A percentile compares a stretch with the other conserved stretches of the same genome.
Evolutionary conservation across 306 rosid genomes (phyloP).

Genomic region (Sindora glabra): DNA sequence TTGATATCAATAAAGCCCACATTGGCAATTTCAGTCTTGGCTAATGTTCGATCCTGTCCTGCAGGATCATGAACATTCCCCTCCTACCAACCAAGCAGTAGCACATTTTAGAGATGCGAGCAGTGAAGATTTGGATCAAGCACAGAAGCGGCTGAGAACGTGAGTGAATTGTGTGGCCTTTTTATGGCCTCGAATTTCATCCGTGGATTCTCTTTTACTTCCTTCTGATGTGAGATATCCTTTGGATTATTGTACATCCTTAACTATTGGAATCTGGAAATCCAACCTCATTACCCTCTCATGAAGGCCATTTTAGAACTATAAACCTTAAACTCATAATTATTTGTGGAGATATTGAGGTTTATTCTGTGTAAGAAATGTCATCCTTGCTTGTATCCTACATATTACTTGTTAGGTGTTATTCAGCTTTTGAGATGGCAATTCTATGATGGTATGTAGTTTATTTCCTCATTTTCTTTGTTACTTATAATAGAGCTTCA

Average conservation of each 20-base stretch:
- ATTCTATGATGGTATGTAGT: neutral
- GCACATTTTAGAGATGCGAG: conserved; percentile 59
- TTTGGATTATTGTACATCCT: conserved; percentile 45
- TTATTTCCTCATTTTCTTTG: neutral
- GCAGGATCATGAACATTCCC: conserved; percentile 61
- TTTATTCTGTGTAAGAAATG: conserved; percentile 9
- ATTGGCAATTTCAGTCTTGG: neutral
- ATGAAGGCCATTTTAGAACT: conserved; percentile 24
- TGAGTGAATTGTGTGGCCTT: conserved; percentile 15
- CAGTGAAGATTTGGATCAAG: conserved; percentile 68
- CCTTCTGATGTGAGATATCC: conserved; percentile 1
- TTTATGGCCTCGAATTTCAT: neutral
- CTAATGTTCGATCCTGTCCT: conserved; percentile 6
- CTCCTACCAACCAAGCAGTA: conserved; percentile 39
- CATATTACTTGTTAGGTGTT: conserved; percentile 2
- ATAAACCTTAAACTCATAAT: conserved; percentile 9
- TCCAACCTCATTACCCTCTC: conserved; percentile 9
- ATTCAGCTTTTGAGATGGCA: conserved; percentile 14
- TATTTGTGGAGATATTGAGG: conserved; percentile 23
- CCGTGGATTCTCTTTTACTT: conserved; percentile 7
- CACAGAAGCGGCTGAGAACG: conserved; percentile 66
- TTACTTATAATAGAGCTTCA: neutral
- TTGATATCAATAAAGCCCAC: neutral
- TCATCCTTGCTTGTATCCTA: conserved; percentile 22
- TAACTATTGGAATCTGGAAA: conserved; percentile 17